Evolutionary conservation across 1,284 basidiomycete species (phyloP).

Genomic region (Ceratobasidium sp.): DNA sequence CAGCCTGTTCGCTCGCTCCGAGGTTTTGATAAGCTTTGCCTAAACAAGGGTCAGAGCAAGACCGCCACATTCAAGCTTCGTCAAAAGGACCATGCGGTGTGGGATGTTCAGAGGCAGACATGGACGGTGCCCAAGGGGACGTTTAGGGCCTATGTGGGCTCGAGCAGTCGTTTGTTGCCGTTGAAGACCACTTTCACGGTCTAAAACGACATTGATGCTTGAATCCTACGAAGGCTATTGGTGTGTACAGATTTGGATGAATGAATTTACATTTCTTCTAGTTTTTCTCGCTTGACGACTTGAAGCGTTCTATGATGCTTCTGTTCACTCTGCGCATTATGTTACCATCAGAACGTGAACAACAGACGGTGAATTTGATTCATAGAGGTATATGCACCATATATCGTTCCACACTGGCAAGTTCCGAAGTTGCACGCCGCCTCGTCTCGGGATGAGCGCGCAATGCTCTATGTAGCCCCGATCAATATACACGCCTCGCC

Average conservation of each 20-base stretch:
- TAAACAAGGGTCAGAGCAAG: conserved; percentile 16
- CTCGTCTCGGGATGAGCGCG: background rate
- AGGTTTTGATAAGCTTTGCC: conserved; percentile 37
- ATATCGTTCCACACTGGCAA: background rate
- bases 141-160: conserved; percentile 16
- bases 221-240: background rate
- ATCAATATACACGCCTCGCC: background rate
- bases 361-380: too few relatives aligned
- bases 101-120: conserved; percentile 30
- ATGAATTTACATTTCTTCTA: background rate
- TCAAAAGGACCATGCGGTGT: conserved; percentile 27
- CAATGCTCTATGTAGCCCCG: background rate
- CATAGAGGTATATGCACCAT: background rate
- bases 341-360: too few relatives aligned
- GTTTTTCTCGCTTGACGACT: too few relatives aligned
- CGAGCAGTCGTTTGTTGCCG: conserved; percentile 22
- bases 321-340: too few relatives aligned
- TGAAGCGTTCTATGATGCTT: too few relatives aligned
- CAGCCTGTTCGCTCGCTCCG: conserved; percentile 24
- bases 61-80: conserved; percentile 32
- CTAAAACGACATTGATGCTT: background rate
- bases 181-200: conserved; percentile 24
- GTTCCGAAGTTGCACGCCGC: background rate
- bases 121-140: conserved; percentile 35
- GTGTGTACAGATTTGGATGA: background rate